Evolutionary conservation across 108 stramenopile genomes (phyloP).

Genomic region (Conticribra guillardii): DNA sequence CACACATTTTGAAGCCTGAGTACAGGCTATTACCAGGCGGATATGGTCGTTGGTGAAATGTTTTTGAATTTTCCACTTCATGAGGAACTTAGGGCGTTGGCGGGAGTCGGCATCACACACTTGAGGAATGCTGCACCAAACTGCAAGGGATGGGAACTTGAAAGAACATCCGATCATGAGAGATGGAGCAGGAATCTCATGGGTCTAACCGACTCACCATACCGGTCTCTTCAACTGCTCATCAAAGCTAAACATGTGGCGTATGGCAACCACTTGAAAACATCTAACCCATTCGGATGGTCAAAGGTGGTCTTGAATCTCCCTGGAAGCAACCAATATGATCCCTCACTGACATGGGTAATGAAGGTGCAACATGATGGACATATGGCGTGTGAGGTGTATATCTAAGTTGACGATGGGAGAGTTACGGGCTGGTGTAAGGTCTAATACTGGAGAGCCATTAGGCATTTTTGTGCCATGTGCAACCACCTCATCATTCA

Average conservation of each 20-base stretch:
- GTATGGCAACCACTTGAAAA: slow-evolving; percentile 6
- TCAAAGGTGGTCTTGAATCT: slow-evolving; percentile 6
- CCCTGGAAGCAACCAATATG: slow-evolving; percentile 10
- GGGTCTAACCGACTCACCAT: slow-evolving; percentile 46
- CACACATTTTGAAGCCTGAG: slow-evolving; percentile 4
- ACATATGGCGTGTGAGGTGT: slow-evolving; percentile 15
- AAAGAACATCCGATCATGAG: no score
- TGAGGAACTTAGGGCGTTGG: slow-evolving; percentile 4
- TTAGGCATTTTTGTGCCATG: neutral
- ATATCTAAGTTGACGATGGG: slow-evolving; percentile 37
- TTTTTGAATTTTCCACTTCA: slow-evolving; percentile 50
- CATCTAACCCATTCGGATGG: slow-evolving; percentile 28
- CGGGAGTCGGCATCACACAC: slow-evolving; percentile 42
- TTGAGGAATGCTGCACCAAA: neutral
- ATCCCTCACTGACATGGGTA: slow-evolving; percentile 27
- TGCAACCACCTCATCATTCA: neutral
- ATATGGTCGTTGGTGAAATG: slow-evolving; percentile 54
- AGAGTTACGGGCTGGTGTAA: slow-evolving; percentile 1
- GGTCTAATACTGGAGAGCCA: neutral
- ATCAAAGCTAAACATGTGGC: slow-evolving; percentile 11
- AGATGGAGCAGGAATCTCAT: no score
- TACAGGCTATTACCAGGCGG: slow-evolving; percentile 28
- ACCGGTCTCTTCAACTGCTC: slow-evolving; percentile 20
- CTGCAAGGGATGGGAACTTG: no score
- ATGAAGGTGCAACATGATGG: slow-evolving; percentile 11